Evolutionary conservation across 352 stramenopile species (phyloP).

Genomic region (Pythium chondricola): DNA sequence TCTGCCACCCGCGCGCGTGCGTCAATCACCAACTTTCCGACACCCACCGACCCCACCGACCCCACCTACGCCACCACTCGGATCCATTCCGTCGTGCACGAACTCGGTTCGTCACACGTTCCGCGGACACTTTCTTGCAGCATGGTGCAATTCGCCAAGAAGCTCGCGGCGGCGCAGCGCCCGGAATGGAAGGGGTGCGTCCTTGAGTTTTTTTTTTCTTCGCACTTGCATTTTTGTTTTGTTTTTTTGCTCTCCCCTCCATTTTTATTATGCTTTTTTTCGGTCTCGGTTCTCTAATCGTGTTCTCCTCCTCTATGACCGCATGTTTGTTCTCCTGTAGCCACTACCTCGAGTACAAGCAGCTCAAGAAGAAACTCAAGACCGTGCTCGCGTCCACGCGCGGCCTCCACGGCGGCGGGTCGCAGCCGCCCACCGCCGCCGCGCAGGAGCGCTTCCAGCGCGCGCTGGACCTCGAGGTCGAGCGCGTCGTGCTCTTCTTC

Average conservation of each 20-base stretch:
- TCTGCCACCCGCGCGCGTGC: no score
- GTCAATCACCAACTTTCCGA: no score
- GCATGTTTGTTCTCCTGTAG: slow-evolving; percentile 14
- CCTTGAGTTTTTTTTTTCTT: background rate
- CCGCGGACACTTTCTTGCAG: no score
- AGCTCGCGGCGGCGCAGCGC: slow-evolving; percentile 58
- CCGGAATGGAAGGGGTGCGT: slow-evolving; percentile 69
- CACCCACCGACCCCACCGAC: no score
- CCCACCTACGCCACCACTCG: no score
- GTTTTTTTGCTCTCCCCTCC: background rate
- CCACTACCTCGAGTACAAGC: slow-evolving; percentile 89
- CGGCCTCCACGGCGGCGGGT: slow-evolving; percentile 20
- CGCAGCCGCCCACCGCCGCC: slow-evolving; percentile 25
- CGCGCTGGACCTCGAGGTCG: slow-evolving; percentile 74
- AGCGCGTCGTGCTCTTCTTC: slow-evolving; percentile 84
- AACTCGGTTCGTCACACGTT: no score
- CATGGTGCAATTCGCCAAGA: slow-evolving; percentile 86
- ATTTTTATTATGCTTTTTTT: background rate
- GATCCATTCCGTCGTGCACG: no score
- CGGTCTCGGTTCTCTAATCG: background rate
- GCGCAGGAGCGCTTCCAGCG: slow-evolving; percentile 62
- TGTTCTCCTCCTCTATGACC: background rate
- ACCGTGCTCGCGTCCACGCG: slow-evolving; percentile 45
- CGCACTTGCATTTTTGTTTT: no score
- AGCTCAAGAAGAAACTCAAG: slow-evolving; percentile 86